A percentile compares a stretch with the other conserved stretches of the same genome.
These are phyloP conservation scores for Podila clonocystis DNA, from an alignment of 192 early-diverging fungal species.

Conservation along the genomic window DNA sequence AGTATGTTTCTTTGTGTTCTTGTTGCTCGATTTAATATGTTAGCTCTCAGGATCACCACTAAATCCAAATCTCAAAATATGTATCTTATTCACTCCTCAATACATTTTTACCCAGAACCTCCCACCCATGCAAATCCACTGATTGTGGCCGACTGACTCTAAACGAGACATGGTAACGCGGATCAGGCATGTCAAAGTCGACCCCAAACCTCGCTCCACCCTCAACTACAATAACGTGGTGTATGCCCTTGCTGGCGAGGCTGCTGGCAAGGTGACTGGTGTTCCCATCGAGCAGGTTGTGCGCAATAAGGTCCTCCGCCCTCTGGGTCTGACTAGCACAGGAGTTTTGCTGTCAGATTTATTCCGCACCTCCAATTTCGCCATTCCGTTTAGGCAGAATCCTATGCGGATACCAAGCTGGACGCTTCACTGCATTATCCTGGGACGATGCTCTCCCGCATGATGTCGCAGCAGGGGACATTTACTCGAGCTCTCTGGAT, in stretches of 20 bases:
- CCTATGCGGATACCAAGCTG: constrained; percentile 15
- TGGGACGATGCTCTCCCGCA: too few relatives aligned
- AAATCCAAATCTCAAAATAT: too few relatives aligned
- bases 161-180: too few relatives aligned
- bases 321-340: constrained; percentile 13
- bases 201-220: too few relatives aligned
- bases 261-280: constrained; percentile 21
- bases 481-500: constrained; percentile 28
- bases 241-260: constrained; percentile 32
- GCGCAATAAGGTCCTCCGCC: constrained; percentile 3
- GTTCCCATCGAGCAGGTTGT: constrained; percentile 17
- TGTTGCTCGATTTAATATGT: too few relatives aligned
- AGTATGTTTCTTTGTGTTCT: neutral
- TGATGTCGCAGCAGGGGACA: constrained; percentile 17
- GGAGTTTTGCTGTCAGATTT: constrained; percentile 23
- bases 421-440: neutral
- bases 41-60: too few relatives aligned
- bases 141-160: too few relatives aligned
- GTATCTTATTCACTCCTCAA: too few relatives aligned
- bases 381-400: constrained; percentile 14
- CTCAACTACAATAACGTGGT: constrained; percentile 17
- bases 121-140: too few relatives aligned
- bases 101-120: too few relatives aligned
- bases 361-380: constrained; percentile 11
- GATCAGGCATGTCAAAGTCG: too few relatives aligned